Conservation (phyloP, 1,284 basidiomycete species). For the Ganoderma leucocontextum region DNA sequence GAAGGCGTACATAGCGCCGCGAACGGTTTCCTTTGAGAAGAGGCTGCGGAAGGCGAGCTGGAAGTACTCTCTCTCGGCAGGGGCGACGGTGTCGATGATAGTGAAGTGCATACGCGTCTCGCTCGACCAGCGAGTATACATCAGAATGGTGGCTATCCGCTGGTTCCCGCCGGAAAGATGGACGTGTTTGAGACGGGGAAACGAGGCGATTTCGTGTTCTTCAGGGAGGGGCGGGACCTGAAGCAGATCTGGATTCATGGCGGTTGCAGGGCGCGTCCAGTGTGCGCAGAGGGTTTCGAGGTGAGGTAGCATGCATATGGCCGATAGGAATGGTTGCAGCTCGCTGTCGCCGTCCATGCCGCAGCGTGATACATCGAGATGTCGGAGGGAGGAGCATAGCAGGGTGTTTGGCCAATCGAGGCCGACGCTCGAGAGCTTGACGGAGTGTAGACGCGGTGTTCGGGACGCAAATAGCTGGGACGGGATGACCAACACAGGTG, state of each 20-base stretch:
- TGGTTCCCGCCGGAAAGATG: not conserved
- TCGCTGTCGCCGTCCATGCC: not conserved
- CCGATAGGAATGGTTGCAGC: not conserved
- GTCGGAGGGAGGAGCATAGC: conserved; percentile 6
- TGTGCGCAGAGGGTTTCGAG: conserved; percentile 4
- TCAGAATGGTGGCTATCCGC: conserved; percentile 1
- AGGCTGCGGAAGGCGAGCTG: conserved; percentile 6
- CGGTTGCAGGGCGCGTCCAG: not conserved
- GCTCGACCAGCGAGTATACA: not conserved
- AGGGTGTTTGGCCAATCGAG: conserved; percentile 10
- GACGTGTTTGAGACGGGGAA: conserved; percentile 5
- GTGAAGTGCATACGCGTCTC: conserved; percentile 1
- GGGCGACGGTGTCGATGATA: not conserved
- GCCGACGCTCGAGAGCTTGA: not conserved
- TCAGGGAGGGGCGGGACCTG: not conserved
- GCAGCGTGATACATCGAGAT: conserved; percentile 10
- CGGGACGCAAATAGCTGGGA: not conserved
- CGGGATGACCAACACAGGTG: not conserved
- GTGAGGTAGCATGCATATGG: not conserved
- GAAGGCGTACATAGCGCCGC: not conserved
- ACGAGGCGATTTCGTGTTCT: not conserved
- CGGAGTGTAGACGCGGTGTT: conserved; percentile 5
- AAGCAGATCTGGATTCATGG: not conserved
- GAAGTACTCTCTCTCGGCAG: not conserved
- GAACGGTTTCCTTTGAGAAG: conserved; percentile 2